Conservation (phyloP, 805 yeast genomes). For the Tetrapisispora pingtungensis region DNA sequence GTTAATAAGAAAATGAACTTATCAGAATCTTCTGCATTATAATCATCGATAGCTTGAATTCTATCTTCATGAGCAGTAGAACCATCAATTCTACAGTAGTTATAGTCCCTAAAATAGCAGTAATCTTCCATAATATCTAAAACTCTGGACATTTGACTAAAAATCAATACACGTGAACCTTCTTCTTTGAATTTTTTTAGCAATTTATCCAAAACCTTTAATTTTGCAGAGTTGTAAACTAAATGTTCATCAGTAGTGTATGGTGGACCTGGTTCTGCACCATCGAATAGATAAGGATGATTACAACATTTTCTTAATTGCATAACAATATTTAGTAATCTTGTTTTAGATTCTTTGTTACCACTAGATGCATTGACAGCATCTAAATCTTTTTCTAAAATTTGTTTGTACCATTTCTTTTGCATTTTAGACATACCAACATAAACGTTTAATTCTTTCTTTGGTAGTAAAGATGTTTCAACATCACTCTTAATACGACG, state of each 20-base stretch:
- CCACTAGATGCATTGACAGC: constrained; percentile 80
- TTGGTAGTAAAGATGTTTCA: constrained; percentile 68
- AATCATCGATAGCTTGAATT: constrained; percentile 66
- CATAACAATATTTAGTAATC: constrained; percentile 73
- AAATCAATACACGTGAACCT: constrained; percentile 70
- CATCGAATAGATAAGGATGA: constrained; percentile 77
- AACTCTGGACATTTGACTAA: constrained; percentile 77
- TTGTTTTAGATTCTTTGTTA: constrained; percentile 63
- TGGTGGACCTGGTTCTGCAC: constrained; percentile 88
- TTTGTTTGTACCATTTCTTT: constrained; percentile 63
- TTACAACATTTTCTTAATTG: constrained; percentile 78
- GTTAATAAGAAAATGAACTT: constrained; percentile 70
- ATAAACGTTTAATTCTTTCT: constrained; percentile 63
- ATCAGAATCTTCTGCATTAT: constrained; percentile 61
- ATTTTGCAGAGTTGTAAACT: constrained; percentile 60
- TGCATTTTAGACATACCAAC: constrained; percentile 75
- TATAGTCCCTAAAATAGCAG: constrained; percentile 55
- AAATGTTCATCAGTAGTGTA: constrained; percentile 78
- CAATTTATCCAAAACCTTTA: constrained; percentile 60
- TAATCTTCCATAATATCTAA: constrained; percentile 75
- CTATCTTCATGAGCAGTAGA: constrained; percentile 73
- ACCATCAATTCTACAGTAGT: constrained; percentile 76
- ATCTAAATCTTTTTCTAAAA: constrained; percentile 70
- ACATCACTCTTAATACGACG: constrained; percentile 74
- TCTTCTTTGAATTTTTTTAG: constrained; percentile 51